Evolutionary conservation across 306 rosid genomes (phyloP).

Genomic region (Pterocarpus santalinus): DNA sequence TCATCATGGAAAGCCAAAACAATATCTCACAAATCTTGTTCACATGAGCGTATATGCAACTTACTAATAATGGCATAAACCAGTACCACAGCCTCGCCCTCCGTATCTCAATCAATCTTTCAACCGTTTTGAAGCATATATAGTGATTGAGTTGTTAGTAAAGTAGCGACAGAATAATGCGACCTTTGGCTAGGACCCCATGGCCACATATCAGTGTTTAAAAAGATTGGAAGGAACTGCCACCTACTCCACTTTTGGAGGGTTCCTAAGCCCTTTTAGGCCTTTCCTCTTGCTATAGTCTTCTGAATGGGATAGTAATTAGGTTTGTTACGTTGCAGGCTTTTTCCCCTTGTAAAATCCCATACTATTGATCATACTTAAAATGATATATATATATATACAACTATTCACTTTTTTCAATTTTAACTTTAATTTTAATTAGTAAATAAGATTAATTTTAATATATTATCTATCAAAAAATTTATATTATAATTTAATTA

Average conservation of each 20-base stretch:
- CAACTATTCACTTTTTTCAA: no score
- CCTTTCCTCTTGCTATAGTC: neutral
- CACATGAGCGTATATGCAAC: constrained; percentile 54
- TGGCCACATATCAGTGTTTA: constrained; percentile 5
- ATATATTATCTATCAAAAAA: no score
- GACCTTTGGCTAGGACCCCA: constrained; percentile 46
- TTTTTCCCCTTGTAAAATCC: neutral
- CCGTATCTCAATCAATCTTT: constrained; percentile 42
- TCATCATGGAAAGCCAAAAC: constrained; percentile 44
- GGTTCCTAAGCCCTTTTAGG: constrained; percentile 17
- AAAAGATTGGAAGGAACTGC: neutral
- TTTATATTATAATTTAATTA: no score
- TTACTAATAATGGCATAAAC: constrained; percentile 57
- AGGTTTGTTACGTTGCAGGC: constrained; percentile 36
- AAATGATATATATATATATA: neutral
- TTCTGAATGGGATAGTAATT: constrained; percentile 28
- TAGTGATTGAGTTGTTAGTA: constrained; percentile 39
- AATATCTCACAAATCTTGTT: constrained; percentile 46
- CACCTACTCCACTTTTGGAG: constrained; percentile 41
- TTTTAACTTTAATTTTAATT: no score
- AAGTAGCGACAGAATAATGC: constrained; percentile 40
- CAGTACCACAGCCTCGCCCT: constrained; percentile 20
- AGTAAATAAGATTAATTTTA: no score
- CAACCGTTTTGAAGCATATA: constrained; percentile 31
- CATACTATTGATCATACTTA: neutral